A percentile compares a stretch with the other conserved stretches of the same genome.
Conservation (phyloP, 2,329 filamentous ascomycete species). For the Sclerotiophoma versabilis region DNA sequence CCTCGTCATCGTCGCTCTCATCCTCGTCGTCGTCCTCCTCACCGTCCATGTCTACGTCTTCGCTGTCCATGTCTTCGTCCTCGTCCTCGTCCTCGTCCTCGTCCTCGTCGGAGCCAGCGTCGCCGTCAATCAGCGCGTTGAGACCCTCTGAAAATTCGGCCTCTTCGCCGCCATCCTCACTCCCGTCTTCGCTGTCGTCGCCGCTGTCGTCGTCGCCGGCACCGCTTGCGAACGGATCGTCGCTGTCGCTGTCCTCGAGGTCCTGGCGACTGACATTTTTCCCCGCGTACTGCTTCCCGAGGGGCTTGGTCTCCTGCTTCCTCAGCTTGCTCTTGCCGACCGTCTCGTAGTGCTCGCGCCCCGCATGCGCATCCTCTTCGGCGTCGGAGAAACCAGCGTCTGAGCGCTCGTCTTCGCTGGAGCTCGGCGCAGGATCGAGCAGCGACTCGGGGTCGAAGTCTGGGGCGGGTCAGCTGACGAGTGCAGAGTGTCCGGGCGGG, state of each 20-base stretch:
- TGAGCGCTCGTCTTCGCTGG: conserved; percentile 64
- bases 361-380: conserved; percentile 59
- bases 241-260: conserved; percentile 62
- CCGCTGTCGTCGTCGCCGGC: conserved; percentile 52
- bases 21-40: conserved; percentile 59
- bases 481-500: fast-evolving
- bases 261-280: conserved; percentile 74
- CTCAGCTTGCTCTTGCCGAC: conserved; percentile 88
- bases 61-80: conserved; percentile 44
- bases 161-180: conserved; percentile 33
- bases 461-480: conserved; percentile 44
- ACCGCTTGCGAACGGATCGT: conserved; percentile 56
- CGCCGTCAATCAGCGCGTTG: conserved; percentile 54
- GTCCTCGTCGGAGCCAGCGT: conserved; percentile 59
- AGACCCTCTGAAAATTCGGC: conserved; percentile 38
- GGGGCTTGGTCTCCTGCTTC: conserved; percentile 69
- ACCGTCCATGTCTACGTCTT: conserved; percentile 53
- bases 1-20: conserved; percentile 60
- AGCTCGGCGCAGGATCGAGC: conserved; percentile 62
- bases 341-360: conserved; percentile 84
- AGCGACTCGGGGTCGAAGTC: conserved; percentile 82
- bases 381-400: conserved; percentile 55
- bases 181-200: conserved; percentile 35
- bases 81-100: conserved; percentile 60
- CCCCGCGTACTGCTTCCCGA: conserved; percentile 84